Evolutionary conservation across 2,329 filamentous ascomycete genomes (phyloP).

Genomic region (Fusarium transvaalense): DNA sequence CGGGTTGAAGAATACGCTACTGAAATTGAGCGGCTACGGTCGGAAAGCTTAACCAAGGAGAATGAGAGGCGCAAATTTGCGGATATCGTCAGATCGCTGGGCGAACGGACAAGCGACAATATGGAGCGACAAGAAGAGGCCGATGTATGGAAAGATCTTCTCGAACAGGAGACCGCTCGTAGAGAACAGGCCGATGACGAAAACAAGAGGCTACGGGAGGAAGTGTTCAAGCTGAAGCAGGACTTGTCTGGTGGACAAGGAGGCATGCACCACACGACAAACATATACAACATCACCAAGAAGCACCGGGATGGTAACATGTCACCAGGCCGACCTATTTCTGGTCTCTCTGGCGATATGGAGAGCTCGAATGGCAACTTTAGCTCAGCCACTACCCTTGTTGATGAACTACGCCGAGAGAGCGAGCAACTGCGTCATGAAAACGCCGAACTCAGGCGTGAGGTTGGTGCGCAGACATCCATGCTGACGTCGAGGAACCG

Average conservation of each 20-base stretch:
- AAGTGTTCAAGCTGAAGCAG: slow-evolving; percentile 79
- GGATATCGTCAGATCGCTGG: slow-evolving; percentile 76
- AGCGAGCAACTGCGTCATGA: slow-evolving; percentile 86
- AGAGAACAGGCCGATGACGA: slow-evolving; percentile 93
- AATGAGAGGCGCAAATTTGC: slow-evolving; percentile 88
- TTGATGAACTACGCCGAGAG: slow-evolving; percentile 79
- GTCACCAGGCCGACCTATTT: slow-evolving; percentile 64
- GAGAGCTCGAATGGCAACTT: slow-evolving; percentile 65
- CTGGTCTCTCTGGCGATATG: slow-evolving; percentile 63
- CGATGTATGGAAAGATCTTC: slow-evolving; percentile 94
- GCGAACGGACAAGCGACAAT: slow-evolving; percentile 62
- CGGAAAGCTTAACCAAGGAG: slow-evolving; percentile 83
- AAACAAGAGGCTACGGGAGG: slow-evolving; percentile 84
- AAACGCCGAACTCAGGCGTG: slow-evolving; percentile 89
- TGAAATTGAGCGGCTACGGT: slow-evolving; percentile 84
- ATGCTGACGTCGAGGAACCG: slow-evolving; percentile 97
- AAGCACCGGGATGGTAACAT: slow-evolving; percentile 62
- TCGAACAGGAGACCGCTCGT: slow-evolving; percentile 90
- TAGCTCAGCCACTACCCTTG: slow-evolving; percentile 73
- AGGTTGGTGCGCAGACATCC: slow-evolving; percentile 94
- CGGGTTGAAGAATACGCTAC: slow-evolving; percentile 85
- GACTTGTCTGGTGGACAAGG: slow-evolving; percentile 60
- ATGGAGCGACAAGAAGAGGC: slow-evolving; percentile 71
- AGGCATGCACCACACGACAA: slow-evolving; percentile 69
- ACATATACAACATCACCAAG: slow-evolving; percentile 74